Conservation (phyloP, 2,329 filamentous ascomycete species). For the Colletotrichum camelliae region DNA sequence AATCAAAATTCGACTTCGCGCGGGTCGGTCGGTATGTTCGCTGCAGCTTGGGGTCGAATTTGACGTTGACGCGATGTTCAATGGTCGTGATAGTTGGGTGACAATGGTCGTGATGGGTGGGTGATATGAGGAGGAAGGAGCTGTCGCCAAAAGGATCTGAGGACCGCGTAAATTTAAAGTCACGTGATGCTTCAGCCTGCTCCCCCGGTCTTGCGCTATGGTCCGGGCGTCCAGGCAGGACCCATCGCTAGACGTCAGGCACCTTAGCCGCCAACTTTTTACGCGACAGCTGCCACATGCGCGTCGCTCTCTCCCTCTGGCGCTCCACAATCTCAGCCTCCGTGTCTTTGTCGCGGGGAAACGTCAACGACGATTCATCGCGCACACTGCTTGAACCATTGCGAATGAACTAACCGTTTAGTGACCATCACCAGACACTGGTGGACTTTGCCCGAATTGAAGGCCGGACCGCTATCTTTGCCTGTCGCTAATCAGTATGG, state of each 20-base stretch:
- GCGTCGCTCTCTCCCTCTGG: constrained; percentile 6
- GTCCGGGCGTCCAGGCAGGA: constrained; percentile 12
- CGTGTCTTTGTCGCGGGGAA: not conserved
- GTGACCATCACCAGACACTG: not conserved
- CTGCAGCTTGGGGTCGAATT: not conserved
- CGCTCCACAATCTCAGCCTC: not conserved
- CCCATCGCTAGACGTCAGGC: not conserved
- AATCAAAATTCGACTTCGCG: not conserved
- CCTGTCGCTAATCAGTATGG: constrained; percentile 60
- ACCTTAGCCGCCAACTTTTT: constrained; percentile 6
- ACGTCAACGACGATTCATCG: not conserved
- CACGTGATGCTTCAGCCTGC: constrained; percentile 38
- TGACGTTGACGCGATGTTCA: not conserved
- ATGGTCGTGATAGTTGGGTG: not conserved
- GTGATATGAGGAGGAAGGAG: constrained; percentile 21
- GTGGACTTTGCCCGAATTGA: not conserved
- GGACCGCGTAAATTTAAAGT: constrained; percentile 38
- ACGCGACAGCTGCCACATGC: constrained; percentile 2
- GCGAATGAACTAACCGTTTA: constrained; percentile 4
- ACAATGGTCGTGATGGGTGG: not conserved
- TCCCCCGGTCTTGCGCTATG: not conserved
- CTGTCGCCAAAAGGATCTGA: not conserved
- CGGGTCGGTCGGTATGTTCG: not conserved
- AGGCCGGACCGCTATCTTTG: not conserved
- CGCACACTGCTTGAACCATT: not conserved